Base-by-base conservation (phyloP, 192 early-diverging fungal genomes). In the Coemansia interrupta region DNA sequence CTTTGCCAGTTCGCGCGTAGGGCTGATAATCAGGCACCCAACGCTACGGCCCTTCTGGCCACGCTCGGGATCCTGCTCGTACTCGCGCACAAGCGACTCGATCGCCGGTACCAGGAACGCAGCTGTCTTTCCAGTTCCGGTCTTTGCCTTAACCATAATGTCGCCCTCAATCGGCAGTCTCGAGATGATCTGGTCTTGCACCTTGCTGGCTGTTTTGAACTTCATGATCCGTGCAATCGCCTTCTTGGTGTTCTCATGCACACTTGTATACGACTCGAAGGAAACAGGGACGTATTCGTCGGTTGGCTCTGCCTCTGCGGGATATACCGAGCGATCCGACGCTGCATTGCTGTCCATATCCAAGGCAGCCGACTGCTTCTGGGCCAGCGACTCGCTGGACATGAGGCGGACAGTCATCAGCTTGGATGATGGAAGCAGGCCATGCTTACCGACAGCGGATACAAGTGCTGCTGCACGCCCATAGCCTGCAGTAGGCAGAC, bases 81-180 rank as follows among this genome's bases (percentile, higher is more conserved):
- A 65, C 54, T 84, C 80, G 20, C 70, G 63, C 28, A 86, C 29
- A 0, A 89, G 73, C 26, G 88, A 83, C 54, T 97, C 88, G 18
- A 97, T 58, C 1, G 93, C 92, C 8, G 94, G 88, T 28, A 93
- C 83, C 67, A 98, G 70, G 56, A 98, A 98, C n/a, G 93, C 96
- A 17, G 92, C 72, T 0, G 94, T 98, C 72, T 98, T 98, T 42
- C 96, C 96, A 0, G 95, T 96, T 63, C 96, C 96, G 12, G 96
- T 98, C 76, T 97, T 96, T 9, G 95, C 93, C 60, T 93, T 89
- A 58, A 96, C 90, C 73, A 98, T 86, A 57, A 97, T 80, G 64
- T 98, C 96, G 9, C 64, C 66, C 14, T 82, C 72, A 19, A 86
- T 83, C 18, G 90, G 90, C 29, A 92, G 61, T 29, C 80, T 68